These are phyloP conservation scores for Alternaria alternata DNA, from an alignment of 2,329 filamentous ascomycete genomes.

Conservation along the genomic window DNA sequence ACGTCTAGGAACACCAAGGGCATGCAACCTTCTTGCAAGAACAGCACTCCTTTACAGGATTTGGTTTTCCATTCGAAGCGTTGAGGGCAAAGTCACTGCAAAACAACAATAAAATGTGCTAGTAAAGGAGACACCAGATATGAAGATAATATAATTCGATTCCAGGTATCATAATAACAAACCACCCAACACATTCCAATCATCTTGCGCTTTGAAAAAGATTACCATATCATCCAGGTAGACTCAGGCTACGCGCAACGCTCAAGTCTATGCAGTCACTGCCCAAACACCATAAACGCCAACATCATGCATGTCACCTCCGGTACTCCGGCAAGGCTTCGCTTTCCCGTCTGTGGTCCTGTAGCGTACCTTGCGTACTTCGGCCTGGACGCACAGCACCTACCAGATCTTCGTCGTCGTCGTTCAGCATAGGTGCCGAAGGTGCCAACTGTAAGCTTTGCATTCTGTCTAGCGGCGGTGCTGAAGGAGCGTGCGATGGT, in stretches of 20 bases:
- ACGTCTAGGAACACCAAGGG: neutral
- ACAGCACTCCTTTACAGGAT: neutral
- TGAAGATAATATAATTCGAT: neutral
- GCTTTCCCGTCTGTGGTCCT: constrained; percentile 23
- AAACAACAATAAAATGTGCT: neutral
- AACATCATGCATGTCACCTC: constrained; percentile 24
- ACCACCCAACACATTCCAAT: neutral
- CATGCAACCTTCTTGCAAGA: neutral
- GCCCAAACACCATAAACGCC: constrained; percentile 8
- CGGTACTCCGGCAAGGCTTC: constrained; percentile 45
- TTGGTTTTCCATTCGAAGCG: neutral
- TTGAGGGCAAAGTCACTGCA: neutral
- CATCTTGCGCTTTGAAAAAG: neutral
- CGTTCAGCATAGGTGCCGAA: constrained; percentile 44
- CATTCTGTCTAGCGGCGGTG: constrained; percentile 24
- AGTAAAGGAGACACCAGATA: neutral
- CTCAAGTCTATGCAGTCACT: constrained; percentile 2
- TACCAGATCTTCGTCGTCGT: constrained; percentile 45
- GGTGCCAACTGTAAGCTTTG: constrained; percentile 28
- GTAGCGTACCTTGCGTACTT: constrained; percentile 11
- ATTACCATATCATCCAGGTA: neutral
- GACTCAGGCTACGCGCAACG: neutral
- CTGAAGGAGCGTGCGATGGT: constrained; percentile 26
- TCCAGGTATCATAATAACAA: neutral
- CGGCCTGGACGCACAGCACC: constrained; percentile 35